Evolutionary conservation across 768 basidiomycete species (phyloP), one percentile per base, ranked within the genome.

Genomic region (Lepiota venenata): DNA sequence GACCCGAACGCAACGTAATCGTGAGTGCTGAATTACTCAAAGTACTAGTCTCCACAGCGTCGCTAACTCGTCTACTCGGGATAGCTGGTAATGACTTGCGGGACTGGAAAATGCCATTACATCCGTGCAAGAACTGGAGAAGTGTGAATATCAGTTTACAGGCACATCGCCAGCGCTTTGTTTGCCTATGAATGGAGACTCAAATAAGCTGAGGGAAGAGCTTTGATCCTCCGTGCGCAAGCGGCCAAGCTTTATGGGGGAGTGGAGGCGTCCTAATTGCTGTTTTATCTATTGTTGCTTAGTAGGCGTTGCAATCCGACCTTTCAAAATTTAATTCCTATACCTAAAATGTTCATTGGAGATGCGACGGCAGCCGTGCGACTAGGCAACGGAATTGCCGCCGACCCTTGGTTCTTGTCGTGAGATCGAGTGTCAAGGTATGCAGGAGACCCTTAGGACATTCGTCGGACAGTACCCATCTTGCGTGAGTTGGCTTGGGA

Each of bases 111-210:
- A 98, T 63, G 79, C 77, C 3, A 69, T 99, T 32, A 69, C 87
- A 12, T 80, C 84, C 1, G 84, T 98, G 4, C 78, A 80, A 42
- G 97, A 99, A 71, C 79, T 95, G 16, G 94, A 98, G 71, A 98
- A 98, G 73, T 98, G 96, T 72, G 93, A 95, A 69, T 98, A 98
- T 63, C 83, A 87, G 64, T 81, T 93, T 63, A 91, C 84, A 9
- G 93, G 80, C 20, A 94, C 91, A 35, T 82, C 83, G 0, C 94
- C 94, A 10, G 93, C 93, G 1, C 69, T 97, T 50, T 98, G 94
- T 66, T 66, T 82, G 57, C 83, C 82, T 25, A 61, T 79, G 25
- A 76, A 76, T 14, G 66, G 67, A 2, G 61, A 70, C 36, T 73
- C 70, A n/a, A 69, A 72, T 20, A 68, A 66, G 12, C 56, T 63